A percentile compares a stretch with the other conserved stretches of the same genome.
phyloP scores from a whole-genome alignment of 1,139 yeast species.

The Geotrichum citri-aurantii region DNA sequence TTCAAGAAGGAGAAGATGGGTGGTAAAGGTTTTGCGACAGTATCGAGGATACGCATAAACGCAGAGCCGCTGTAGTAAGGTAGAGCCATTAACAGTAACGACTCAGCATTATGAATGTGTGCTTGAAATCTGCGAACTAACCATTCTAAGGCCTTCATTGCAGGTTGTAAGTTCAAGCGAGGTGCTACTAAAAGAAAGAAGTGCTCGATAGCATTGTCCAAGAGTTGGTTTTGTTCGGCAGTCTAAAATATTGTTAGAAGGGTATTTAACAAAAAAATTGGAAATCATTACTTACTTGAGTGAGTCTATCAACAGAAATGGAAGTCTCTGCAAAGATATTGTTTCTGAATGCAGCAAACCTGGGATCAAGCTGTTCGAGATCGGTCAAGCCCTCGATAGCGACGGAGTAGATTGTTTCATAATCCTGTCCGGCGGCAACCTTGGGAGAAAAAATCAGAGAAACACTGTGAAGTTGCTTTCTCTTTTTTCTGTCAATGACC shows the following conservation, averaged over 20 bases:
- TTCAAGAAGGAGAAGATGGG: conserved; percentile 66
- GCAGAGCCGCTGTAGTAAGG: conserved; percentile 72
- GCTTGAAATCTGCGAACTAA: conserved; percentile 84
- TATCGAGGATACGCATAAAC: conserved; percentile 68
- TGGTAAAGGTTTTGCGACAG: conserved; percentile 59
- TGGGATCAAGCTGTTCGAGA: conserved; percentile 61
- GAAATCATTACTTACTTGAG: conserved; percentile 43
- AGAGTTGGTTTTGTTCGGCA: conserved; percentile 64
- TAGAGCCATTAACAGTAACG: conserved; percentile 59
- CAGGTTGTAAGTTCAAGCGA: conserved; percentile 64
- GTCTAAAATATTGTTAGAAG: conserved; percentile 33
- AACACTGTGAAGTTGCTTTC: conserved; percentile 81
- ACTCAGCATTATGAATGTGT: conserved; percentile 74
- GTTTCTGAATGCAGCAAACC: conserved; percentile 61
- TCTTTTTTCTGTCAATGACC: conserved; percentile 77
- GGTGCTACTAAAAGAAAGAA: conserved; percentile 74
- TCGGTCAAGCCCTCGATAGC: conserved; percentile 75
- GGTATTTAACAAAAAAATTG: not conserved
- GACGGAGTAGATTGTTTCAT: conserved; percentile 67
- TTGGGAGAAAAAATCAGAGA: conserved; percentile 83
- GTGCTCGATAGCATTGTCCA: conserved; percentile 67
- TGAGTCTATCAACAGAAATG: conserved; percentile 68
- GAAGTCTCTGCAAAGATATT: conserved; percentile 81
- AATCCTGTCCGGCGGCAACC: conserved; percentile 90
- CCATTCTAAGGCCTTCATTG: conserved; percentile 90